A percentile compares a stretch with the other conserved stretches of the same genome.
phyloP scores from a whole-genome alignment of 257 asterid genomes.

The Marsdenia floribunda region DNA sequence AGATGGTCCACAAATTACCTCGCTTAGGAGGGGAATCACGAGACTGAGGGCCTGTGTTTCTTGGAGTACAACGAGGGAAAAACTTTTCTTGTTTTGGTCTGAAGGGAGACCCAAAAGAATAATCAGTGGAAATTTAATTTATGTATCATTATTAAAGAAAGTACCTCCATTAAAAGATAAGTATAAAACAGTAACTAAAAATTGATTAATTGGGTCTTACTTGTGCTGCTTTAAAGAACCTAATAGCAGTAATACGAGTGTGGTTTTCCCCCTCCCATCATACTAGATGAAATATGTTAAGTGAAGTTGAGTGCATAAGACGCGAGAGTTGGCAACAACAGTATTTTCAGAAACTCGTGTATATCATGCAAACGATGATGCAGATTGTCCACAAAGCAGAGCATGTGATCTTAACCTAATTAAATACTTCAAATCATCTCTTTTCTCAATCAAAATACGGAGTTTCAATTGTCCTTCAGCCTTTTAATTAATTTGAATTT shows the following conservation, averaged over 20 bases:
- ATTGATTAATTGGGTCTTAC: background rate
- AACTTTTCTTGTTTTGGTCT: slow-evolving; percentile 77
- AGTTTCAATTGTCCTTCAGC: background rate
- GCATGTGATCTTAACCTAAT: background rate
- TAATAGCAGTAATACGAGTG: background rate
- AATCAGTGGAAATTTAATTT: background rate
- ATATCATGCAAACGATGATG: background rate
- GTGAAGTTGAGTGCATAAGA: background rate
- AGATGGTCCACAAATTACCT: slow-evolving; percentile 40
- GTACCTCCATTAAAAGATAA: background rate
- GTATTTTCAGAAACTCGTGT: background rate
- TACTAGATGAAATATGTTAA: background rate
- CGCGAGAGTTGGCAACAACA: background rate
- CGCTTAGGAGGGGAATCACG: slow-evolving; percentile 94
- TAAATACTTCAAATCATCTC: background rate
- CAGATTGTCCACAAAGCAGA: background rate
- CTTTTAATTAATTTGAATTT: background rate
- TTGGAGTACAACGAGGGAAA: slow-evolving; percentile 60
- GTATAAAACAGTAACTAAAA: background rate
- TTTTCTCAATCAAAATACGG: background rate
- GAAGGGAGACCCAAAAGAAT: slow-evolving; percentile 4
- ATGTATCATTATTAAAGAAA: background rate
- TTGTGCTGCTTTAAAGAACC: background rate
- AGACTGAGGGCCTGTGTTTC: slow-evolving; percentile 82
- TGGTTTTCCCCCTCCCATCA: background rate